A percentile compares a stretch with the other conserved stretches of the same genome.
These are phyloP conservation scores for Nakazawaea laoshanensis DNA, from an alignment of 805 yeast species.

Conservation along the genomic window DNA sequence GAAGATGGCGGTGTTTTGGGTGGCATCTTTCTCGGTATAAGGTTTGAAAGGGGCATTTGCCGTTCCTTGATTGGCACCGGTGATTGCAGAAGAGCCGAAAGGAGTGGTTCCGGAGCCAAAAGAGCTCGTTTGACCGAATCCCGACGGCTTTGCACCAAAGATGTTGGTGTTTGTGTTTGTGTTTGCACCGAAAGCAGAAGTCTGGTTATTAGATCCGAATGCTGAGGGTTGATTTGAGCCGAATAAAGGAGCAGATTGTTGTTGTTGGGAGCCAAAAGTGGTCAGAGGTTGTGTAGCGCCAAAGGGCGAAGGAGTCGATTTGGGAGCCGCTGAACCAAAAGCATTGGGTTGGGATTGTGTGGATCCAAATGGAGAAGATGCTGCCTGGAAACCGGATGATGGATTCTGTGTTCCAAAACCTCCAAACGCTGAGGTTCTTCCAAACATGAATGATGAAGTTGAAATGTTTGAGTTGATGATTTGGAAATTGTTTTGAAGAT, in stretches of 20 bases:
- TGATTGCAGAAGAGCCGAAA: conserved; percentile 20
- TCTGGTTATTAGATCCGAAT: conserved; percentile 22
- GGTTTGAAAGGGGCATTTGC: conserved; percentile 63
- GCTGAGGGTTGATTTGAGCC: too few species aligned
- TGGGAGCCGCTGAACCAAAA: conserved; percentile 28
- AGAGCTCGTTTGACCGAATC: conserved; percentile 13
- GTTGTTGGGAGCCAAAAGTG: too few species aligned
- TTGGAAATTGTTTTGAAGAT: neutral
- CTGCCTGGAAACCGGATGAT: conserved; percentile 12
- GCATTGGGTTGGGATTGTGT: conserved; percentile 22
- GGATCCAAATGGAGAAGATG: conserved; percentile 16
- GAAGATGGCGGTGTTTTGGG: conserved; percentile 48
- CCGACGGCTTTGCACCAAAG: conserved; percentile 11
- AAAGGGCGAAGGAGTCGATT: too few species aligned
- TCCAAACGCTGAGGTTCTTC: conserved; percentile 16
- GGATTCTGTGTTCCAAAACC: conserved; percentile 13
- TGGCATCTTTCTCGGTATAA: conserved; percentile 61
- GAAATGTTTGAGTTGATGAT: neutral
- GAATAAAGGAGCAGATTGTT: too few species aligned
- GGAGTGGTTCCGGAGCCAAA: conserved; percentile 20
- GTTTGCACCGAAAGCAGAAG: conserved; percentile 20
- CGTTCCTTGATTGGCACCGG: conserved; percentile 54
- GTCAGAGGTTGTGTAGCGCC: too few species aligned
- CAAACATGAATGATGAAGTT: conserved; percentile 31
- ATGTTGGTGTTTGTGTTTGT: conserved; percentile 16